phyloP scores from a whole-genome alignment of 2,329 filamentous ascomycete genomes.

The Elsinoe perseae region DNA sequence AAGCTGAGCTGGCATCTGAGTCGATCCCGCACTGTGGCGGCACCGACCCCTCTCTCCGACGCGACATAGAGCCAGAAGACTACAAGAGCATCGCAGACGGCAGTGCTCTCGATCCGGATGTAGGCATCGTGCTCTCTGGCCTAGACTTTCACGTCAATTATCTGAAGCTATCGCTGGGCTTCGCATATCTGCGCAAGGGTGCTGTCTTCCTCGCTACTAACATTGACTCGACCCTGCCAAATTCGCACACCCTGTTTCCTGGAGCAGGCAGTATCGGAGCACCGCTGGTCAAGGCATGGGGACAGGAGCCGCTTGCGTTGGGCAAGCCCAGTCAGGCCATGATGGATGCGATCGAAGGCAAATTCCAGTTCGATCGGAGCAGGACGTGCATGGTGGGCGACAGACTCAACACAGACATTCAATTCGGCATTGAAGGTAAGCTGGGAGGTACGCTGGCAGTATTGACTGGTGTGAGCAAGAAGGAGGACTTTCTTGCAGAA shows the following conservation, averaged over 20 bases:
- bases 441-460: slow-evolving; percentile 88
- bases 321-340: slow-evolving; percentile 97
- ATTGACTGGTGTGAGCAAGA: slow-evolving; percentile 79
- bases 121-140: slow-evolving; percentile 81
- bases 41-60: slow-evolving; percentile 68
- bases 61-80: slow-evolving; percentile 73
- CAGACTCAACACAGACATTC: slow-evolving; percentile 87
- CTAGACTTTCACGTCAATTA: slow-evolving; percentile 96
- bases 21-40: slow-evolving; percentile 75
- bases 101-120: slow-evolving; percentile 75
- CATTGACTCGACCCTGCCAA: slow-evolving; percentile 80
- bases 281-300: slow-evolving; percentile 59
- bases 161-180: slow-evolving; percentile 75
- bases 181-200: slow-evolving; percentile 75
- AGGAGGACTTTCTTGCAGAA: slow-evolving; percentile 70
- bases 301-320: slow-evolving; percentile 63
- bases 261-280: slow-evolving; percentile 79
- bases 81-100: slow-evolving; percentile 65
- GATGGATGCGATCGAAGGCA: slow-evolving; percentile 98
- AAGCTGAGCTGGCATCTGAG: slow-evolving; percentile 76
- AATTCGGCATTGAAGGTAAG: slow-evolving; percentile 84
- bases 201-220: slow-evolving; percentile 91
- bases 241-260: slow-evolving; percentile 74
- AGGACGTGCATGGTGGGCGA: slow-evolving; percentile 95
- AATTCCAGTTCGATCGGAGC: slow-evolving; percentile 77